Conservation (phyloP, 1,284 basidiomycete genomes). For the Cyathus olla region DNA sequence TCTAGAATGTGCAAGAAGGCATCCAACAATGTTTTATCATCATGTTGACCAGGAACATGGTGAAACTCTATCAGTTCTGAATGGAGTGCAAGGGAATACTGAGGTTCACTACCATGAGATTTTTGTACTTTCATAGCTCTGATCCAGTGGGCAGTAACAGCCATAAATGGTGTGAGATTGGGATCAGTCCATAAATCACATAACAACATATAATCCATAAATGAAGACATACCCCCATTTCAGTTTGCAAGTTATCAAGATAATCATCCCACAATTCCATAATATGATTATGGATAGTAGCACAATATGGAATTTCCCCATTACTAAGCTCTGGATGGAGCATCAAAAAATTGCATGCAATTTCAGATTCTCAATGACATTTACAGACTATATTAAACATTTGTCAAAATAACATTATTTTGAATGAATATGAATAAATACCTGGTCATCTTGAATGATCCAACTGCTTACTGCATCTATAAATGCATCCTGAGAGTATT, state of each 20-base stretch:
- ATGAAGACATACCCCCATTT: constrained; percentile 4
- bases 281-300: background rate
- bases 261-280: constrained; percentile 6
- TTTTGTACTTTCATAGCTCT: constrained; percentile 17
- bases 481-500: too few relatives aligned
- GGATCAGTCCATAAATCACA: constrained; percentile 43
- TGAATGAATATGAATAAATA: too few relatives aligned
- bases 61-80: constrained; percentile 43
- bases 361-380: background rate
- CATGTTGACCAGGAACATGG: constrained; percentile 38
- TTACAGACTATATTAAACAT: too few relatives aligned
- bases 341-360: background rate
- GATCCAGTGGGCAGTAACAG: constrained; percentile 46
- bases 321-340: background rate
- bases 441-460: too few relatives aligned
- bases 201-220: background rate
- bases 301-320: background rate
- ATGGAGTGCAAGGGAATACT: constrained; percentile 20
- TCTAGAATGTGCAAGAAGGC: constrained; percentile 39
- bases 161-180: constrained; percentile 44
- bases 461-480: too few relatives aligned
- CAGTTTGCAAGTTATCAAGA: constrained; percentile 3
- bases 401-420: too few relatives aligned
- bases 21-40: constrained; percentile 38
- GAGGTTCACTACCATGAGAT: constrained; percentile 18